Base-by-base conservation (phyloP, 768 basidiomycete species). In the Trametes punicea region DNA sequence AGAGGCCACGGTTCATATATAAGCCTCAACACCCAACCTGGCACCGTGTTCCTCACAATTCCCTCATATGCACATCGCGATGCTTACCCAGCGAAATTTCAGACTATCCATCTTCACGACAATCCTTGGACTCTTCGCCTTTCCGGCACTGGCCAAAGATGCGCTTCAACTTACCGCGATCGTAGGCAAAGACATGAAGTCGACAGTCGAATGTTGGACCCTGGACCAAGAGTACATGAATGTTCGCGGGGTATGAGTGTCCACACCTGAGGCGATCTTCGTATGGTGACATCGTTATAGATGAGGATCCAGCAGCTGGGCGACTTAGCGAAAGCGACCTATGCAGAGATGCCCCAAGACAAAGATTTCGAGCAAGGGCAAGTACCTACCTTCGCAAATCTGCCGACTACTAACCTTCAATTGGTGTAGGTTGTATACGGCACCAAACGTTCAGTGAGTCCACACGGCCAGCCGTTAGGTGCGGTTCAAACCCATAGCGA, bases 121-220 rank as follows among this genome's bases (percentile, higher is more conserved):
- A 31, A 18, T 49, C 9, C 18, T 30, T 7, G 31, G 18, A 21
- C 20, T 31, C 26, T 16, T 21, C 13, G 27, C 46, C 5, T 18
- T 16, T 10, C 34, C 31, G 20, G 23, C 31, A 15, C 18, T 36
- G 7, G 47, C 36, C 7, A 34, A 21, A 20, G 33, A 49, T 34
- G 31, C 47, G 31, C 47, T 49, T 11, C 47, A 49, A 21, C 9
- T 49, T 3, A 49, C 47, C 7, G 47, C 47, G 3, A 49, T 49
- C 20, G 47, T 36, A 2, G 47, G 47, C 4, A 31, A 33, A 10
- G 47, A 49, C 18, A 49, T 49, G 47, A 49, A 49, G 47, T 49
- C 47, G 31, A 49, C 31, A 18, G 47, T 49, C 2, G 47, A 49
- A 16, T 49, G 47, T 33, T 49, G 47, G 47, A 49, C 47, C 5